Conservation (phyloP, 805 yeast species). For the Wickerhamomyces ciferrii region DNA sequence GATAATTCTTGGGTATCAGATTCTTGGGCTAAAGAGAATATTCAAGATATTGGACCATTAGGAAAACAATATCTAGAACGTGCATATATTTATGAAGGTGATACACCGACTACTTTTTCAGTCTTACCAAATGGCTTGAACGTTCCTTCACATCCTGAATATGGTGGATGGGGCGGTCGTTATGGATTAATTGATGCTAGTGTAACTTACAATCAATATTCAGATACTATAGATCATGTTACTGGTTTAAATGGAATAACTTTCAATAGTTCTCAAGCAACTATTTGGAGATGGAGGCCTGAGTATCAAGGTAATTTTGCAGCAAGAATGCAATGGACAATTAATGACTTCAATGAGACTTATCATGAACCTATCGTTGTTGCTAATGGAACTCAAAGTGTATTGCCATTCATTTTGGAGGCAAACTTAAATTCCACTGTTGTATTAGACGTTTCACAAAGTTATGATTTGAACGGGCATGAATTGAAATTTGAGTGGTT, state of each 20-base stretch:
- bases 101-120: constrained; percentile 23
- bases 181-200: constrained; percentile 18
- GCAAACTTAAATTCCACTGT: constrained; percentile 11
- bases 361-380: constrained; percentile 22
- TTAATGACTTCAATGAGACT: constrained; percentile 19
- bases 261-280: constrained; percentile 20
- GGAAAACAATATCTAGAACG: constrained; percentile 22
- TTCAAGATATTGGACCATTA: constrained; percentile 20
- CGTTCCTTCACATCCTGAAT: constrained; percentile 23
- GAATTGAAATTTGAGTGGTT: constrained; percentile 20
- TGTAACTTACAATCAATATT: constrained; percentile 16
- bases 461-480: constrained; percentile 20
- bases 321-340: constrained; percentile 27
- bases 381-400: constrained; percentile 16
- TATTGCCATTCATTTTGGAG: constrained; percentile 12
- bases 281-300: constrained; percentile 29
- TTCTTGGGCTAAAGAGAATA: constrained; percentile 20
- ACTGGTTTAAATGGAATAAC: constrained; percentile 14
- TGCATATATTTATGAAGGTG: constrained; percentile 26
- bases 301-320: constrained; percentile 20
- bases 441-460: constrained; percentile 18
- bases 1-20: constrained; percentile 16
- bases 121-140: constrained; percentile 26
- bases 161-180: constrained; percentile 32
- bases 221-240: constrained; percentile 20